Evolutionary conservation across 345 rosid genomes (phyloP), one percentile per base, ranked within the genome.

Genomic region (Populus alba): DNA sequence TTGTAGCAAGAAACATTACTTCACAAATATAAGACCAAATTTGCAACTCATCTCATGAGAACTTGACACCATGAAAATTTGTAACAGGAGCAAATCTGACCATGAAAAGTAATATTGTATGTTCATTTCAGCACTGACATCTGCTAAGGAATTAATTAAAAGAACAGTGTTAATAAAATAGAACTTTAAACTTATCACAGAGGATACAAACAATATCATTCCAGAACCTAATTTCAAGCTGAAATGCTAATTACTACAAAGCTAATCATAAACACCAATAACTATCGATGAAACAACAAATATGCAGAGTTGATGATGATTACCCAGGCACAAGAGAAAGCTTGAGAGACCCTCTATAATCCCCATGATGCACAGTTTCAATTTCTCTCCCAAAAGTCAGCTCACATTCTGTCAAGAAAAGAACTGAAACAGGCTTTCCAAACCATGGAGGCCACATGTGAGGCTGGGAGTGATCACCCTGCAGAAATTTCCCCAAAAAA

Each of bases 381-480:
- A 96, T 89, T 74, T 76, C 82, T 83, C 91, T 89, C 66, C 98
- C 98, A 75, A 96, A 94, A 66, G 95, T 88, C 75, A 92, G 72
- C 66, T 92, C 95, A 62, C 97, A 90, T 78, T 92, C 97, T 8
- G 95, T 91, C 89, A 96, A 85, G 80, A 86, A 89, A 81, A 96
- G 86, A 77, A 89, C 37, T 39, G 87, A 78, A 49, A 96, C 85
- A 0, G 99, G 97, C 83, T 90, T 88, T 78, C 92, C 97, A 79
- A 86, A 94, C 95, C 95, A 94, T 33, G 89, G 74, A 43, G 90
- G 94, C 81, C 85, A 96, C 78, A 85, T 79, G 70, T 87, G 85
- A 71, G 99, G 99, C 85, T 85, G 94, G 22, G 95, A 94, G 86
- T 94, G 92, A 86, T 96, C 99, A 68, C 95, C 98, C 98, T 96